Conservation (phyloP, 768 basidiomycete species). For the Trametes cingulata region DNA sequence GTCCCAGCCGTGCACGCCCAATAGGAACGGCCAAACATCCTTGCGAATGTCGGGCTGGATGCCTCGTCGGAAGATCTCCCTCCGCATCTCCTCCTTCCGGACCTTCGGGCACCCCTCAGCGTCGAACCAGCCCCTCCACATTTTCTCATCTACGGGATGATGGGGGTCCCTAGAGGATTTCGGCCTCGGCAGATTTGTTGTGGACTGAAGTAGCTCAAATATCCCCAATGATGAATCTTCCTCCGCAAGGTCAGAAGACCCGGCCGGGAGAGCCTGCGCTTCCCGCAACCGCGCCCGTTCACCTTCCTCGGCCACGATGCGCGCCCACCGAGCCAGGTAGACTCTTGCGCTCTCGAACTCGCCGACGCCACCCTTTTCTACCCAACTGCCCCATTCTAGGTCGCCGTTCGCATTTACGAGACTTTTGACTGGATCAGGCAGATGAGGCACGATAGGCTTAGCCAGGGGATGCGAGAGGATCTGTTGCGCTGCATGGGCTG, state of each 20-base stretch:
- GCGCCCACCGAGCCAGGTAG: constrained; percentile 95
- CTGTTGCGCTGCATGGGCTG: constrained; percentile 91
- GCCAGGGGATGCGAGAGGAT: constrained; percentile 95
- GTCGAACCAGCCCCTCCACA: constrained; percentile 82
- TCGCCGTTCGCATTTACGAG: constrained; percentile 90
- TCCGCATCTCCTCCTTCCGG: constrained; percentile 65
- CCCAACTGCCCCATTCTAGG: constrained; percentile 92
- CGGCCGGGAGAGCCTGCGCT: constrained; percentile 63
- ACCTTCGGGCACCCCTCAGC: constrained; percentile 67
- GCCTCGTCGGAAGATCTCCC: constrained; percentile 80
- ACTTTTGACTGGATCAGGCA: constrained; percentile 91
- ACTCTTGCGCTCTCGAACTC: constrained; percentile 97
- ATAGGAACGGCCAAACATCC: constrained; percentile 87
- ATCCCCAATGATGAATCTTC: constrained; percentile 79
- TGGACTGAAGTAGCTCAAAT: constrained; percentile 82
- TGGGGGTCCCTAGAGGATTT: constrained; percentile 79
- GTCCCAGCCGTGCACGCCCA: constrained; percentile 85
- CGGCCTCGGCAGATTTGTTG: constrained; percentile 78
- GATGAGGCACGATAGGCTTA: constrained; percentile 92
- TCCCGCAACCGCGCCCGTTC: constrained; percentile 85
- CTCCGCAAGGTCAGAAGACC: constrained; percentile 50
- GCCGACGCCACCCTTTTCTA: constrained; percentile 88
- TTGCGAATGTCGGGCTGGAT: constrained; percentile 59
- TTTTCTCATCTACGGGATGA: constrained; percentile 71
- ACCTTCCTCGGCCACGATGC: constrained; percentile 97